Conservation (phyloP, 2,329 filamentous ascomycete genomes). For the Juglanconis oblonga region DNA sequence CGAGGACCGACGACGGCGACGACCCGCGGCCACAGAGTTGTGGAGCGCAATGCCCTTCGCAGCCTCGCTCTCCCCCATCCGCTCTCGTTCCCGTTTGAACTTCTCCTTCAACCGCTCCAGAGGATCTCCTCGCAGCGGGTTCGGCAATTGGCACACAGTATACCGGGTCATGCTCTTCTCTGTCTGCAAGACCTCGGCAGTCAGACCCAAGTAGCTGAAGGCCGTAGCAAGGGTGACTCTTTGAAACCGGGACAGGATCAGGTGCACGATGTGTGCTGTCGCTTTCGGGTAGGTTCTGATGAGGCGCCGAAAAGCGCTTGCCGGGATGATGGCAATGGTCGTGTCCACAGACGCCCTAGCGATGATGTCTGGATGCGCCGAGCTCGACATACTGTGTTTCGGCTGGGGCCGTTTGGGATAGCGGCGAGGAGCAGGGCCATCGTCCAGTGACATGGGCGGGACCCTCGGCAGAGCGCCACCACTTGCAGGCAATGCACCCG, state of each 20-base stretch:
- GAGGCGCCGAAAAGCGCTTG: constrained; percentile 87
- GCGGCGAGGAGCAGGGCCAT: constrained; percentile 21
- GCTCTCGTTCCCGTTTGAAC: constrained; percentile 80
- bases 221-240: constrained; percentile 92
- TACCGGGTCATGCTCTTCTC: constrained; percentile 93
- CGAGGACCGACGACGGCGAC: constrained; percentile 61
- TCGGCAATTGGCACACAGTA: constrained; percentile 86
- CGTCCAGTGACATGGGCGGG: constrained; percentile 72
- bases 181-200: constrained; percentile 85
- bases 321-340: constrained; percentile 96
- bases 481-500: constrained; percentile 27
- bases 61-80: constrained; percentile 75
- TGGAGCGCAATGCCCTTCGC: constrained; percentile 94
- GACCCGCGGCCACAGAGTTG: constrained; percentile 65
- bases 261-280: constrained; percentile 94
- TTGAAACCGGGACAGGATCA: constrained; percentile 91
- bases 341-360: constrained; percentile 95
- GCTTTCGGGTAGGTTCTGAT: constrained; percentile 95
- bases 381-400: constrained; percentile 57
- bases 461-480: constrained; percentile 54
- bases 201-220: constrained; percentile 89
- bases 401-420: constrained; percentile 37
- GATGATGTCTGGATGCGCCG: constrained; percentile 93
- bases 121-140: constrained; percentile 80
- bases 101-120: constrained; percentile 87